Evolutionary conservation across 768 basidiomycete genomes (phyloP).

Genomic region (Omphalotus guepiniiformis): DNA sequence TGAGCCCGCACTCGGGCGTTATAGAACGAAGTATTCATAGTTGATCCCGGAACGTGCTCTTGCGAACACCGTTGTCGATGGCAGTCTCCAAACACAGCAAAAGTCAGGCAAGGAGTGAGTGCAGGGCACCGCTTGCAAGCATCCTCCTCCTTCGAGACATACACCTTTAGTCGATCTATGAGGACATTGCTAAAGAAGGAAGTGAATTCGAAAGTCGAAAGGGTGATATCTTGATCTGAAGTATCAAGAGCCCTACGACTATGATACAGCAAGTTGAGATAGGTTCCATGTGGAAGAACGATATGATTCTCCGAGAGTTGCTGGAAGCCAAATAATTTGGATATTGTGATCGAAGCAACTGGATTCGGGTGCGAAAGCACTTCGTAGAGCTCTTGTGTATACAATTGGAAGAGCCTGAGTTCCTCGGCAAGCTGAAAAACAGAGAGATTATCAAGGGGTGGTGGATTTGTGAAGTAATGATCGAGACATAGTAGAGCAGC

Average conservation of each 20-base stretch:
- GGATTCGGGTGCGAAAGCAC: constrained; percentile 26
- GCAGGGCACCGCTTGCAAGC: constrained; percentile 23
- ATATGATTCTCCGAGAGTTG: constrained; percentile 23
- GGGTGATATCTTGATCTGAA: not conserved
- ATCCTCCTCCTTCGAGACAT: constrained; percentile 26
- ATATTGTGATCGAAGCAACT: constrained; percentile 15
- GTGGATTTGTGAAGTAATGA: constrained; percentile 29
- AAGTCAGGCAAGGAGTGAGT: constrained; percentile 38
- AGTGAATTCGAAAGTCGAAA: constrained; percentile 16
- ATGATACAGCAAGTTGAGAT: not conserved
- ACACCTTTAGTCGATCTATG: constrained; percentile 19
- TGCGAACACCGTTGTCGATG: constrained; percentile 26
- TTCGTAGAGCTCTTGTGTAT: constrained; percentile 27
- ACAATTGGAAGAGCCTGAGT: constrained; percentile 32
- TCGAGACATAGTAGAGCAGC: constrained; percentile 43
- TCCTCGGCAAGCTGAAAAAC: constrained; percentile 23
- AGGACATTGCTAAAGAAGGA: constrained; percentile 21
- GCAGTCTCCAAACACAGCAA: constrained; percentile 29
- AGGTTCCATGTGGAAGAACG: constrained; percentile 11
- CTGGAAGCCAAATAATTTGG: constrained; percentile 31
- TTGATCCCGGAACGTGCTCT: constrained; percentile 27
- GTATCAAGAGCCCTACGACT: not conserved
- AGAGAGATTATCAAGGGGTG: constrained; percentile 19
- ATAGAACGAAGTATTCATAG: constrained; percentile 28
- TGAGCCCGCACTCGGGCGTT: constrained; percentile 39